Evolutionary conservation across 805 yeast genomes (phyloP).

Genomic region (Ogataea allantospora): DNA sequence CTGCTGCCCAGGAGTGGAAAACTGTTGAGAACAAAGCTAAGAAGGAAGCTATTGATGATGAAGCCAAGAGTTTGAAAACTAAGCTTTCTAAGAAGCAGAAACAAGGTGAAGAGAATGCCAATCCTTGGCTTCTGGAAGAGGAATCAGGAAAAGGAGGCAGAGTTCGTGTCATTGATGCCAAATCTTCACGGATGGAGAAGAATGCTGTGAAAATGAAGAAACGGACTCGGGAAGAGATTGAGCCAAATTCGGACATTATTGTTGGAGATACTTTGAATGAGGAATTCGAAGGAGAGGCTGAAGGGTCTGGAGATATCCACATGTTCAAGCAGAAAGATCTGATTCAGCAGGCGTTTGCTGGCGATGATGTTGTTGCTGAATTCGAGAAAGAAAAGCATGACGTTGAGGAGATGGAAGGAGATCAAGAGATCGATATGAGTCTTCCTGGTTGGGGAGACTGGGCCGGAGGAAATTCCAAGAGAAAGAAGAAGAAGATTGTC

Average conservation of each 20-base stretch:
- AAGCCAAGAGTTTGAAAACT: constrained; percentile 43
- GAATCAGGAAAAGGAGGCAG: constrained; percentile 40
- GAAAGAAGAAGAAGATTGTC: constrained; percentile 55
- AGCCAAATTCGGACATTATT: constrained; percentile 42
- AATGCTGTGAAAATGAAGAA: constrained; percentile 43
- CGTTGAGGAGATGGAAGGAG: constrained; percentile 74
- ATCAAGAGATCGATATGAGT: constrained; percentile 79
- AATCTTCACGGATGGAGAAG: constrained; percentile 50
- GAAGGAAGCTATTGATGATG: constrained; percentile 51
- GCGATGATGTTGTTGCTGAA: constrained; percentile 78
- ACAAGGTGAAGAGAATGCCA: constrained; percentile 28
- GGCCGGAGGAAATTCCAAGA: constrained; percentile 68
- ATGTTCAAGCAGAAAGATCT: constrained; percentile 79
- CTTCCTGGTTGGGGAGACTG: constrained; percentile 98
- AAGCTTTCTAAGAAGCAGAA: constrained; percentile 30
- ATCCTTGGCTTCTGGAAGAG: constrained; percentile 50
- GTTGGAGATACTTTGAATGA: constrained; percentile 51
- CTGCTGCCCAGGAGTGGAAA: constrained; percentile 37
- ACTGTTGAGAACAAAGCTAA: constrained; percentile 36
- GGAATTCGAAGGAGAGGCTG: constrained; percentile 45
- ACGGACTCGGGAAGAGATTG: constrained; percentile 33
- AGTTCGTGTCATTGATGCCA: constrained; percentile 46
- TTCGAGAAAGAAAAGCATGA: constrained; percentile 75
- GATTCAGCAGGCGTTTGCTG: constrained; percentile 92
- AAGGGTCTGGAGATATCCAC: constrained; percentile 40